Percentiles rank a stretch among this genome's conserved stretches.
phyloP scores from a whole-genome alignment of 129 eudicot species.

The Gnaphalium uliginosum region DNA sequence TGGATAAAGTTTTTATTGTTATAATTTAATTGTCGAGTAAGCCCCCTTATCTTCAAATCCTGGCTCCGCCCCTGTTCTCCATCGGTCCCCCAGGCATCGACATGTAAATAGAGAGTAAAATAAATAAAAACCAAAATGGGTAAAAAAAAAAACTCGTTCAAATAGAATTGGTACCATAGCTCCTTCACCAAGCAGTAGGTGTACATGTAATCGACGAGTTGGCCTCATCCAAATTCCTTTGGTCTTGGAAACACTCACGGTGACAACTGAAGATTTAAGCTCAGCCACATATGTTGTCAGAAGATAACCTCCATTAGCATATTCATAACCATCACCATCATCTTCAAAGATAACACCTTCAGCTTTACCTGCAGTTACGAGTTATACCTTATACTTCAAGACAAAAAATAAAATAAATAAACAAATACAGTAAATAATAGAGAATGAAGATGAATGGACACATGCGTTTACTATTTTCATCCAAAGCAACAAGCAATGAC shows the following conservation, averaged over 20 bases:
- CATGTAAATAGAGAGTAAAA: slow-evolving; percentile 33
- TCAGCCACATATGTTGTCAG: slow-evolving; percentile 81
- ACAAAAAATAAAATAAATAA: background rate
- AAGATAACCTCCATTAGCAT: slow-evolving; percentile 60
- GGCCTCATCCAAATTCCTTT: slow-evolving; percentile 86
- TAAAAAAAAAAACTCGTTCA: background rate
- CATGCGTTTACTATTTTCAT: slow-evolving; percentile 62
- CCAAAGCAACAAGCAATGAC: slow-evolving; percentile 77
- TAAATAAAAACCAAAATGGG: background rate
- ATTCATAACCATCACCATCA: slow-evolving; percentile 94
- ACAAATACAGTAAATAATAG: background rate
- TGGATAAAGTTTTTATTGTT: no score
- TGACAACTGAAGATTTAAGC: slow-evolving; percentile 60
- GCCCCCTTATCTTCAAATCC: no score
- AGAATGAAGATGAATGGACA: background rate
- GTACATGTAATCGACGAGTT: slow-evolving; percentile 68
- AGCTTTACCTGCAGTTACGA: slow-evolving; percentile 69
- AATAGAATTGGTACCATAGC: slow-evolving; percentile 59
- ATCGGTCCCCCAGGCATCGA: slow-evolving; percentile 84
- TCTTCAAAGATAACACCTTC: slow-evolving; percentile 90
- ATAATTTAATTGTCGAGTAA: no score
- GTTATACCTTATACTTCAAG: background rate
- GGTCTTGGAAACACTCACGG: slow-evolving; percentile 54
- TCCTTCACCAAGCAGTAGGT: slow-evolving; percentile 72
- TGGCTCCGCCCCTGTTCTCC: no score